A percentile compares a stretch with the other conserved stretches of the same genome.
These are phyloP conservation scores for Phoma sp. DNA, from an alignment of 2,329 filamentous ascomycete genomes.

Conservation along the genomic window DNA sequence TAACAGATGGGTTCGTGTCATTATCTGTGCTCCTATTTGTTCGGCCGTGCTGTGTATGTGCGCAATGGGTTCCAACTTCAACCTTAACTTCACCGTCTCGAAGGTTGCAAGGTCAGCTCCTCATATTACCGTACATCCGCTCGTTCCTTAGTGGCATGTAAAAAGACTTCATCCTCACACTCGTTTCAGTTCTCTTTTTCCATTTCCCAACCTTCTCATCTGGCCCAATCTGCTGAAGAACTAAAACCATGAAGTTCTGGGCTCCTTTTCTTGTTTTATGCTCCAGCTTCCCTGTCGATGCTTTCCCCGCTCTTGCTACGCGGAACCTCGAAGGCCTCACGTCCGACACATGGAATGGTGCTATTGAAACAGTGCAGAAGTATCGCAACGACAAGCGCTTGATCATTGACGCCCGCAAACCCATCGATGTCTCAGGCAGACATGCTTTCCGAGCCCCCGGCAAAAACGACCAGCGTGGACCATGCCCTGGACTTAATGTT, in stretches of 20 bases:
- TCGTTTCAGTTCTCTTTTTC: no score
- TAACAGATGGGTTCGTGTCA: no score
- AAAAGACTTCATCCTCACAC: no score
- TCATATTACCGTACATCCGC: no score
- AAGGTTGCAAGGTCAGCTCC: no score
- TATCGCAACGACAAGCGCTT: constrained; percentile 22
- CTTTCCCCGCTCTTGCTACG: constrained; percentile 22
- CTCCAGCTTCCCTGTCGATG: constrained; percentile 14
- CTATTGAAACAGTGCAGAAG: constrained; percentile 20
- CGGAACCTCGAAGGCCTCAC: constrained; percentile 15
- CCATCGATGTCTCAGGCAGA: constrained; percentile 31
- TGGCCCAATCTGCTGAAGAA: no score
- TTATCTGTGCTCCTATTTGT: no score
- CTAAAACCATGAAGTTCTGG: constrained; percentile 28
- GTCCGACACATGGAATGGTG: constrained; percentile 19
- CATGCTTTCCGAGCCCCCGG: constrained; percentile 46
- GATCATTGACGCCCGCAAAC: constrained; percentile 32
- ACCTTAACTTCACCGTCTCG: no score
- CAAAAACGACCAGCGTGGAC: constrained; percentile 51
- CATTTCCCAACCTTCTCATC: neutral
- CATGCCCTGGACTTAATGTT: constrained; percentile 53
- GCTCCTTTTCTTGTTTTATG: constrained; percentile 18
- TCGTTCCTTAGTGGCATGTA: no score
- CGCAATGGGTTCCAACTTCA: no score
- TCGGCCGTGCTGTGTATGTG: no score